phyloP scores from a whole-genome alignment of 805 yeast genomes.

The Ogataea neopini region DNA sequence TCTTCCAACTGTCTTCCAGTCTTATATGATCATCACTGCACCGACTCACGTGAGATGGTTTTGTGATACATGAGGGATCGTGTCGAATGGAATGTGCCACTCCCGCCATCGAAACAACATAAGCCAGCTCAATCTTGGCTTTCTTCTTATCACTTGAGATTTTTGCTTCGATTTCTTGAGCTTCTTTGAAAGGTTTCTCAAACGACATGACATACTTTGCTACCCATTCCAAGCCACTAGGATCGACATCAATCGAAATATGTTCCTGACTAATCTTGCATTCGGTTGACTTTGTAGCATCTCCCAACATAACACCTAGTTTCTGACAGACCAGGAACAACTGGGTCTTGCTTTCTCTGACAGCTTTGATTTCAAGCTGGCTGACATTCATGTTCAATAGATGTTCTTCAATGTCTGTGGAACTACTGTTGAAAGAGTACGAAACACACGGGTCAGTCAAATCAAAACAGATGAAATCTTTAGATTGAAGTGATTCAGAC shows the following conservation, averaged over 20 bases:
- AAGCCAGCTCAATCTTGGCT: constrained; percentile 42
- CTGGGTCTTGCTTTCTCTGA: constrained; percentile 14
- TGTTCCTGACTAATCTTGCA: constrained; percentile 19
- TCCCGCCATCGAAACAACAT: constrained; percentile 42
- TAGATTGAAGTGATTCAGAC: constrained; percentile 14
- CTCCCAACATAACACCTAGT: constrained; percentile 1
- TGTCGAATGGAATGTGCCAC: constrained; percentile 54
- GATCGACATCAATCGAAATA: constrained; percentile 22
- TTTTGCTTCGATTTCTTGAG: constrained; percentile 9
- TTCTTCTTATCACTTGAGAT: constrained; percentile 16
- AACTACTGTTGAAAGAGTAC: constrained; percentile 25
- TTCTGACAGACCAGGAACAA: constrained; percentile 11
- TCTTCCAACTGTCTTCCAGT: constrained; percentile 83
- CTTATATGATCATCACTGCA: constrained; percentile 74
- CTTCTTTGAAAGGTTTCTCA: constrained; percentile 12
- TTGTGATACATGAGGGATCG: constrained; percentile 88
- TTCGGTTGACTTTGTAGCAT: constrained; percentile 1
- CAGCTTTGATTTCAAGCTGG: constrained; percentile 16
- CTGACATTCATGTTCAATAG: constrained; percentile 11
- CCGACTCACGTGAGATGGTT: constrained; percentile 81
- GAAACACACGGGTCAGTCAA: constrained; percentile 40
- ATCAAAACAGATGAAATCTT: constrained; percentile 33
- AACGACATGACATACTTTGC: constrained; percentile 11
- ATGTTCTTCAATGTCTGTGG: constrained; percentile 4
- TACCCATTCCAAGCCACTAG: constrained; percentile 25